Conservation (phyloP, 83 land plant genomes). For the Diphasiastrum complanatum region DNA sequence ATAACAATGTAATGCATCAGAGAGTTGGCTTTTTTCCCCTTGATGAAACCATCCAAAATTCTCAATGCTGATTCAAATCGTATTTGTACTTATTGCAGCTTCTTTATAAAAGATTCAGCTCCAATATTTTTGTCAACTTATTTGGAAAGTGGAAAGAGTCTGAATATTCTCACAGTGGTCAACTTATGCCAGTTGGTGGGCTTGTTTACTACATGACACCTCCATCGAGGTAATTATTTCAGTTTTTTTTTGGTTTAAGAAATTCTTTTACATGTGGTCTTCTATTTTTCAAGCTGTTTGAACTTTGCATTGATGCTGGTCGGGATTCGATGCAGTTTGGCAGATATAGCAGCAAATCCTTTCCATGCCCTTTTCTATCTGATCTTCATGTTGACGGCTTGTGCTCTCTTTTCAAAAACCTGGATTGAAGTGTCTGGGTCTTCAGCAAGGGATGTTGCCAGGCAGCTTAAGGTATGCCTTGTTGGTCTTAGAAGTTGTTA, state of each 20-base stretch:
- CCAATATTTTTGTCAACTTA: conserved; percentile 65
- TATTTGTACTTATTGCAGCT: conserved; percentile 41
- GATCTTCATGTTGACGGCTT: conserved; percentile 74
- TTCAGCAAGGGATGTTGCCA: conserved; percentile 85
- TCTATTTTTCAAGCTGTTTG: background rate
- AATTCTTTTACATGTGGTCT: too few species aligned
- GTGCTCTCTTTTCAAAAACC: conserved; percentile 84
- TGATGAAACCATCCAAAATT: background rate
- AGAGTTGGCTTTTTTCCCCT: background rate
- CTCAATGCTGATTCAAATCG: background rate
- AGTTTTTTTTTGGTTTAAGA: background rate
- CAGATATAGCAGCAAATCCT: conserved; percentile 78
- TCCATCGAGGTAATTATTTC: conserved; percentile 55
- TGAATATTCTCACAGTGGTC: conserved; percentile 75
- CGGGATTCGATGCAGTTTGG: conserved; percentile 47
- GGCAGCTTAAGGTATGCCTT: conserved; percentile 71
- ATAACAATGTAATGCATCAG: background rate
- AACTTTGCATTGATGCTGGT: too few species aligned
- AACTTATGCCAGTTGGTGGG: conserved; percentile 79
- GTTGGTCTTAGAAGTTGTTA: background rate
- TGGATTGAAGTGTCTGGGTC: conserved; percentile 96
- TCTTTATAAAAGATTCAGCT: conserved; percentile 58
- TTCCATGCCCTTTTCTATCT: conserved; percentile 79
- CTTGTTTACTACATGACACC: conserved; percentile 82
- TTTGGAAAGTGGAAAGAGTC: conserved; percentile 84